Evolutionary conservation across 2,329 filamentous ascomycete genomes (phyloP).

Genomic region (Drechslerella dactyloides): DNA sequence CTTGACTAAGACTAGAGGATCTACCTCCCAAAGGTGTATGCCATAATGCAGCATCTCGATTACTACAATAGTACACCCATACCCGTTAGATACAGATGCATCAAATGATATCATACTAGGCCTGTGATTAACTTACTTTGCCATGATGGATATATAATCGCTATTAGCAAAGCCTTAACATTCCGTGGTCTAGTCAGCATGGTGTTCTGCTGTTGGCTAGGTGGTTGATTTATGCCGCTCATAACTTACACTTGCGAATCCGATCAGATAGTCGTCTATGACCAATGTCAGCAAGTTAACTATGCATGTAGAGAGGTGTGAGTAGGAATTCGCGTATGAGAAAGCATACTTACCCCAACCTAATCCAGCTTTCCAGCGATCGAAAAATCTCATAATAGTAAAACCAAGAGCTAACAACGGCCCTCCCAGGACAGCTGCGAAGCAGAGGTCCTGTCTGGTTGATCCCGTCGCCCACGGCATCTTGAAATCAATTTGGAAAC

Average conservation of each 20-base stretch:
- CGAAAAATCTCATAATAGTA: slow-evolving; percentile 43
- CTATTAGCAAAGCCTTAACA: slow-evolving; percentile 29
- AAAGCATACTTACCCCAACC: slow-evolving; percentile 38
- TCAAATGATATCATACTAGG: not conserved
- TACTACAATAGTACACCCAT: slow-evolving; percentile 14
- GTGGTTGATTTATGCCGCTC: not conserved
- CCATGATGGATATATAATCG: slow-evolving; percentile 49
- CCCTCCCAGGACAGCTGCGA: slow-evolving; percentile 36
- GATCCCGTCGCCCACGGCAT: slow-evolving; percentile 47
- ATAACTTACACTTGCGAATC: slow-evolving; percentile 27
- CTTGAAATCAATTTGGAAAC: slow-evolving; percentile 22
- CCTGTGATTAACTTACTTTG: slow-evolving; percentile 25
- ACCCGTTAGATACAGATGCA: slow-evolving; percentile 17
- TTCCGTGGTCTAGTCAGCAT: slow-evolving; percentile 8
- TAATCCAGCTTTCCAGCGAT: slow-evolving; percentile 33
- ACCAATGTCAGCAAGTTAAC: slow-evolving; percentile 11
- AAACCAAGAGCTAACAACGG: slow-evolving; percentile 40
- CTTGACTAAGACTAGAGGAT: slow-evolving; percentile 29
- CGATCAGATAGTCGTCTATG: slow-evolving; percentile 41
- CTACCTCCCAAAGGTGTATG: slow-evolving; percentile 47
- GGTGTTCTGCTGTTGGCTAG: no score
- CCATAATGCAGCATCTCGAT: slow-evolving; percentile 50
- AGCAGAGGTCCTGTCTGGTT: slow-evolving; percentile 42
- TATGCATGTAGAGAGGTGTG: not conserved
- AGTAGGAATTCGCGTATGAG: slow-evolving; percentile 5